phyloP scores from a whole-genome alignment of 83 land plant species.

The Diphasiastrum complanatum region DNA sequence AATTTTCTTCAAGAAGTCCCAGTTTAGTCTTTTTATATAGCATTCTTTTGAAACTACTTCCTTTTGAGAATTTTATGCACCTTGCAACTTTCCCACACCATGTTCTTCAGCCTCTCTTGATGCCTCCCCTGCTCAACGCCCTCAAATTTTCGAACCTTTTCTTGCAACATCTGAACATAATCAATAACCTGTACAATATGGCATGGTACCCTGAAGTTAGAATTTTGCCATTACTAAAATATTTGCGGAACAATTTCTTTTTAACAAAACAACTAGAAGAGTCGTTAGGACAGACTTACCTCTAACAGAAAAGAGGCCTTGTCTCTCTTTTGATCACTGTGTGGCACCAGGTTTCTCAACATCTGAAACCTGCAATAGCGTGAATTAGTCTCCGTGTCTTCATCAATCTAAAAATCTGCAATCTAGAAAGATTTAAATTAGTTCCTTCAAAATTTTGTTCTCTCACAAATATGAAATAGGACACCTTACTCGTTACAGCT shows the following conservation, averaged over 20 bases:
- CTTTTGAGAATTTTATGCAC: constrained; percentile 18
- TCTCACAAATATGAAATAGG: too few relatives aligned
- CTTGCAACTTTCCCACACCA: constrained; percentile 54
- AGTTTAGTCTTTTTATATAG: too few relatives aligned
- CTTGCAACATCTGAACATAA: constrained; percentile 67
- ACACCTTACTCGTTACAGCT: too few relatives aligned
- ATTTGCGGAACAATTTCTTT: too few relatives aligned
- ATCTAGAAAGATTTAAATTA: too few relatives aligned
- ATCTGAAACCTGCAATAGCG: constrained; percentile 11
- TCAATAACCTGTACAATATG: constrained; percentile 93
- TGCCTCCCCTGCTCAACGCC: constrained; percentile 48
- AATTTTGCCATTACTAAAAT: too few relatives aligned
- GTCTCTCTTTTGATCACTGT: constrained; percentile 14
- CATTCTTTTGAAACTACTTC: too few relatives aligned
- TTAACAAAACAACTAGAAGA: background rate
- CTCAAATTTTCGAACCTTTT: constrained; percentile 64
- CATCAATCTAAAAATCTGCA: background rate
- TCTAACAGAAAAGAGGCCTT: constrained; percentile 14
- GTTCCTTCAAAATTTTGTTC: too few relatives aligned
- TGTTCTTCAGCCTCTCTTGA: constrained; percentile 47
- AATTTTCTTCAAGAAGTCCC: too few relatives aligned
- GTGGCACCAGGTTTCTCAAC: constrained; percentile 5
- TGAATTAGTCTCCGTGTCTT: background rate
- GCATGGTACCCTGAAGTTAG: too few relatives aligned
- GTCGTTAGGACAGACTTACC: background rate